Base-by-base conservation (phyloP, 1,284 basidiomycete genomes). In the Albatrellus sp. region DNA sequence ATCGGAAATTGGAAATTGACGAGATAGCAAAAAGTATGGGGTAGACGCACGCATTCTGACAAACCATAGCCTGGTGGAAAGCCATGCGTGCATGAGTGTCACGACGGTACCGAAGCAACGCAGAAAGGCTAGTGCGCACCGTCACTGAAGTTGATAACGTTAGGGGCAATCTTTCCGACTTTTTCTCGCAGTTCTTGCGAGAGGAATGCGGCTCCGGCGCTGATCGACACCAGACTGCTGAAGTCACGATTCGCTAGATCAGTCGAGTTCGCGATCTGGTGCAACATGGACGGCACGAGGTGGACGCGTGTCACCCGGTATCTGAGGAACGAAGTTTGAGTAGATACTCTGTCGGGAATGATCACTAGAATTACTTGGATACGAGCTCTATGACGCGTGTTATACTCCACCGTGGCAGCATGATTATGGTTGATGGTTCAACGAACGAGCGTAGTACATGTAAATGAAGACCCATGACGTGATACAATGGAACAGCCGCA, bases 401-500 rank as follows among this genome's bases (percentile, higher is more conserved):
- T 12, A 68, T 53, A 45, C 78, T 68, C 82, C 84, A 88, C 46
- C 67, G 67, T 0, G 72, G 66, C 14, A 85, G 59, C 32, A 86
- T 57, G 11, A 84, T 57, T 2, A 68, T 48, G 0, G 80, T 81
- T 8, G 49, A 48, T 0, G 69, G 73, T 0, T 54, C 19, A 5
- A 70, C 49, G 47, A 77, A 66, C 4, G 63, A 45, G 13, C 73
- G 70, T 55, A 86, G 72, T 12, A 64, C 62, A 47, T 68, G 67
- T 2, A 63, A 49, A 45, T 80, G 72, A 14, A 84, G 62, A 3
- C 80, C 84, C 52, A 72, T 83, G 1, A 71, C 64, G 52, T 87
- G 84, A 52, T 85, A 75, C 40, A 86, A 65, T 0, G 85, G 84
- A 1, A 87, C 59, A 51, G 77, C 75, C 0, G 65, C 74, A 28